Base-by-base conservation (phyloP, 2,329 filamentous ascomycete species). In the Epichloe sp. region DNA sequence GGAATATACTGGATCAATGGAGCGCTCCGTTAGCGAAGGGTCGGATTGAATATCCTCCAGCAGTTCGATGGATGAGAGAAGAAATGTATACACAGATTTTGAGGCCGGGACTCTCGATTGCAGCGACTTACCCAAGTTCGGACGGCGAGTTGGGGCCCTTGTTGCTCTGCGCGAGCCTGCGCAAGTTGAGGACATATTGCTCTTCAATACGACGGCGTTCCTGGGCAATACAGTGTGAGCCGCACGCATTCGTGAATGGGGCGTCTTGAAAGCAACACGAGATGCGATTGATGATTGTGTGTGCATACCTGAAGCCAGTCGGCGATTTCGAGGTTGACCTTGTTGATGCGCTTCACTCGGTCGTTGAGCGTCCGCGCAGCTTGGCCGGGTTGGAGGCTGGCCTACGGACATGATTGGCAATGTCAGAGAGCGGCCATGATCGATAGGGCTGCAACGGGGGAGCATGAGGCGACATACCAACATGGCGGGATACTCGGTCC, bases 121-220 rank as follows among this genome's bases (percentile, higher is more conserved):
- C 17, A n/a, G 45, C 17, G 56, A 69, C 80, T 63, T 82, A 96
- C 93, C 93, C 93, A 56, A 98, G 77, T 61, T 96, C 88, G 7
- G 84, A 84, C 48, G 81, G 78, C 56, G 82, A 77, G 64, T 90
- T 88, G 50, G 86, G 83, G 50, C 85, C 79, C 58, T 81, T 83
- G 64, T 80, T 83, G 64, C 82, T 83, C 62, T 82, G 78, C 54
- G 85, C 78, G 56, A 98, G 80, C 72, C 86, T 95, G 62, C 84
- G 84, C 60, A 98, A 72, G 43, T 85, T 83, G 60, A 82, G 75
- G 45, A 88, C 86, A 69, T 98, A 98, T 63, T 83, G 78, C 63
- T 97, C 91, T 70, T 98, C 93, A 55, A 97, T 77, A 62, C 83
- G 86, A 65, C 90, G 85, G 60, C 93, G 88, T 74, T 98, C 93